Percentiles rank a stretch among this genome's conserved stretches.
phyloP scores from a whole-genome alignment of 1,284 basidiomycete genomes.

The Ganoderma multipileum region DNA sequence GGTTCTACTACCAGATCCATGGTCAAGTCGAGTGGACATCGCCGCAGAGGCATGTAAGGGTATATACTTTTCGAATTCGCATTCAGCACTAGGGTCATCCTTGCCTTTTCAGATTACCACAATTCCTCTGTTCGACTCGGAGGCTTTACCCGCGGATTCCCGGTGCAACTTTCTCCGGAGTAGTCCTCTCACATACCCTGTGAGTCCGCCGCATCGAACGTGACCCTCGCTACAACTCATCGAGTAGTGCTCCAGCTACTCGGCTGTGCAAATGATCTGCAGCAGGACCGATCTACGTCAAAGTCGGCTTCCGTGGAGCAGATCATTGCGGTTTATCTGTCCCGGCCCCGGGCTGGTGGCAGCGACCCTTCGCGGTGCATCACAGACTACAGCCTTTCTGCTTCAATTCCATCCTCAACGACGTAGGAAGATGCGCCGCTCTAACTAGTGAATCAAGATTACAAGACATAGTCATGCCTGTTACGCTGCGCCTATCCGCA shows the following conservation, averaged over 20 bases:
- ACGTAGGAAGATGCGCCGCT: too few species aligned
- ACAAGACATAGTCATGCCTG: background rate
- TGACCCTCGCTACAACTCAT: too few species aligned
- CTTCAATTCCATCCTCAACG: too few species aligned
- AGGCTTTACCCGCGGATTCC: background rate
- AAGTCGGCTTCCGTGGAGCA: background rate
- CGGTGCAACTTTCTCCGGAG: background rate
- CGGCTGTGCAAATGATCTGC: background rate
- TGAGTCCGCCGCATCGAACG: too few species aligned
- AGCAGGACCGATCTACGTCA: background rate
- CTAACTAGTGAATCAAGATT: background rate
- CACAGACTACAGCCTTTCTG: too few species aligned
- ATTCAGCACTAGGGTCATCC: background rate
- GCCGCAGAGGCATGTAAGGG: background rate
- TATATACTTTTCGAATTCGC: background rate
- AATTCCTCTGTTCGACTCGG: background rate
- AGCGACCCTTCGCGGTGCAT: too few species aligned
- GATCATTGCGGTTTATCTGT: background rate
- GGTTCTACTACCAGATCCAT: background rate
- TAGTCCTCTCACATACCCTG: too few species aligned
- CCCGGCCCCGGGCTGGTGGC: too few species aligned
- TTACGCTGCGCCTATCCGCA: background rate
- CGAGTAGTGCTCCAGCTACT: background rate
- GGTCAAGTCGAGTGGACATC: background rate
- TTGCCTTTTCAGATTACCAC: background rate